phyloP scores from a whole-genome alignment of 768 basidiomycete genomes.

The Pleurotus ostreatus region DNA sequence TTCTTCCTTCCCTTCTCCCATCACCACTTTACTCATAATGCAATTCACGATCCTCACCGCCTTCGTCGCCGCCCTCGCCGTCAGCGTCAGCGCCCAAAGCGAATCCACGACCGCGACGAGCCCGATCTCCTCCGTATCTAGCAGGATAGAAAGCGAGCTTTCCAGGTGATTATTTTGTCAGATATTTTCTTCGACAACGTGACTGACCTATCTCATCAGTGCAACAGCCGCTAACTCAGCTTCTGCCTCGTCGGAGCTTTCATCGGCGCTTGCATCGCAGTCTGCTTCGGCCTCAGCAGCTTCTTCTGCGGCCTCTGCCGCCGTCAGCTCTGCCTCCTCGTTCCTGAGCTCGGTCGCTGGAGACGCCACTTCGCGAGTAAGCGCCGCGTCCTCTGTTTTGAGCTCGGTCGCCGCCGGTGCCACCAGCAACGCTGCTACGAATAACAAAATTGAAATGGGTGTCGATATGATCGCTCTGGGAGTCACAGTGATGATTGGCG shows the following conservation, averaged over 20 bases:
- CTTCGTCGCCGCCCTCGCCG: not conserved
- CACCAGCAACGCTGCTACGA: not conserved
- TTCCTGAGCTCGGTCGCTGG: too few relatives aligned
- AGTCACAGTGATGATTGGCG: not conserved
- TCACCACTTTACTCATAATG: not conserved
- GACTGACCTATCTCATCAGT: not conserved
- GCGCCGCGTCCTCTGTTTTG: not conserved
- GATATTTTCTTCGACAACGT: too few relatives aligned
- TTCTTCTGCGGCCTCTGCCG: not conserved
- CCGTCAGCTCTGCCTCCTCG: not conserved
- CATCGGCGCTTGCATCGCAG: not conserved
- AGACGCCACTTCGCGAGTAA: too few relatives aligned
- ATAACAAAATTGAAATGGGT: not conserved
- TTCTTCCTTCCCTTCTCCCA: not conserved
- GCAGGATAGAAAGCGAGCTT: not conserved
- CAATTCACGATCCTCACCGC: not conserved
- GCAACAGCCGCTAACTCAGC: not conserved
- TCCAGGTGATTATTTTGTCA: not conserved
- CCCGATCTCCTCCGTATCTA: not conserved
- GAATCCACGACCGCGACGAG: not conserved
- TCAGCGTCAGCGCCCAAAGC: not conserved
- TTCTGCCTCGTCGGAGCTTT: not conserved
- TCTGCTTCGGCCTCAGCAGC: not conserved
- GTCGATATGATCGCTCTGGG: not conserved
- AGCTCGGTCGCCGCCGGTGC: not conserved